Evolutionary conservation across 805 yeast species (phyloP).

Genomic region (Torulaspora gathmanii): DNA sequence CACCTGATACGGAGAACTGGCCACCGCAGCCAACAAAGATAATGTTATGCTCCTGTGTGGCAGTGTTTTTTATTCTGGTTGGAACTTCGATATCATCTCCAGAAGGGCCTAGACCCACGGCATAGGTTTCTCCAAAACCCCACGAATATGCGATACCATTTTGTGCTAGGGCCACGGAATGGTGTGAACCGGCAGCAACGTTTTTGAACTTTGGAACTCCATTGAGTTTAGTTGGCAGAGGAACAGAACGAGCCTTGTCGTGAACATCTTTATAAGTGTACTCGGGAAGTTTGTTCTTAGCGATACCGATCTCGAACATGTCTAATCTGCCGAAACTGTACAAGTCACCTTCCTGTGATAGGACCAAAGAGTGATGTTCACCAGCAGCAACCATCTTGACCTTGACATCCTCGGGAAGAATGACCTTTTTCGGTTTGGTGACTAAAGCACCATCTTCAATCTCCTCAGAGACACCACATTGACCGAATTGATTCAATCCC

Average conservation of each 20-base stretch:
- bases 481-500: conserved; percentile 98
- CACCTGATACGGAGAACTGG: conserved; percentile 88
- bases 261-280: conserved; percentile 69
- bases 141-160: conserved; percentile 88
- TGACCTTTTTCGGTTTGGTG: conserved; percentile 68
- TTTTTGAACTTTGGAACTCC: conserved; percentile 52
- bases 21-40: conserved; percentile 87
- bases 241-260: conserved; percentile 78
- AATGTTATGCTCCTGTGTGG: conserved; percentile 76
- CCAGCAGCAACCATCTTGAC: conserved; percentile 73
- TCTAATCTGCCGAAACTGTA: conserved; percentile 88
- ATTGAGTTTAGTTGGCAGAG: conserved; percentile 68
- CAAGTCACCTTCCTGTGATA: conserved; percentile 66
- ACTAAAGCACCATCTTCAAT: conserved; percentile 84
- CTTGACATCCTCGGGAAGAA: conserved; percentile 57
- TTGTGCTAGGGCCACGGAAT: conserved; percentile 75
- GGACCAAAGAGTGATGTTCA: conserved; percentile 85
- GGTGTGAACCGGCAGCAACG: conserved; percentile 87
- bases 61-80: conserved; percentile 87
- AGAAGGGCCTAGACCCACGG: conserved; percentile 86
- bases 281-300: conserved; percentile 60
- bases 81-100: conserved; percentile 87
- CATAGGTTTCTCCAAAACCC: conserved; percentile 98
- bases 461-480: conserved; percentile 77
- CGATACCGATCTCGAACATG: conserved; percentile 87